phyloP scores from a whole-genome alignment of 192 early-diverging fungal genomes.

The Dimargaris xerosporica region DNA sequence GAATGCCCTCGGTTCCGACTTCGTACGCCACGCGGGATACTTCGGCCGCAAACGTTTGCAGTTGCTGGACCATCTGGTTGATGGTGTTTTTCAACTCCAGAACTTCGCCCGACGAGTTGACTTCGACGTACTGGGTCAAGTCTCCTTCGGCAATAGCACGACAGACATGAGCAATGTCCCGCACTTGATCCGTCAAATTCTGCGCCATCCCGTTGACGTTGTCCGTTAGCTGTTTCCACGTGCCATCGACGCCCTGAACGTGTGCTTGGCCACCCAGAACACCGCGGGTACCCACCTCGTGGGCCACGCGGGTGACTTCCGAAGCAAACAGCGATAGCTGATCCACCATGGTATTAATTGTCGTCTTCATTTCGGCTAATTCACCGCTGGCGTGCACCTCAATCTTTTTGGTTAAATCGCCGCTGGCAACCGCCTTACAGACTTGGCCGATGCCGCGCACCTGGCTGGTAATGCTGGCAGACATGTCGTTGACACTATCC shows the following conservation, averaged over 20 bases:
- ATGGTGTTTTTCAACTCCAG: conserved; percentile 50
- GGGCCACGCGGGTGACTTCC: conserved; percentile 38
- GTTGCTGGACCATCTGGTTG: conserved; percentile 55
- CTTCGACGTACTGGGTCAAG: conserved; percentile 42
- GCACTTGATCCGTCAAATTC: conserved; percentile 53
- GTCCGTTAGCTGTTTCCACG: conserved; percentile 48
- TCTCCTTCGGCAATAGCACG: conserved; percentile 50
- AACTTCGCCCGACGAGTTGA: conserved; percentile 52
- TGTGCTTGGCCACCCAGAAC: conserved; percentile 35
- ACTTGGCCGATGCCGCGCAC: conserved; percentile 44
- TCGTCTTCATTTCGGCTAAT: conserved; percentile 35
- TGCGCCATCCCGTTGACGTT: conserved; percentile 53
- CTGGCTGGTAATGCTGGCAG: conserved; percentile 36
- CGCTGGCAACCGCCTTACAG: conserved; percentile 38
- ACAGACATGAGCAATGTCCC: conserved; percentile 46
- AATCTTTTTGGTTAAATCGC: conserved; percentile 38
- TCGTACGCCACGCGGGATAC: conserved; percentile 58
- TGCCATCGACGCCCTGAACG: conserved; percentile 41
- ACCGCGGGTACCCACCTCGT: conserved; percentile 40
- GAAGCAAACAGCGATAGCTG: conserved; percentile 37
- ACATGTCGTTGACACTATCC: conserved; percentile 46
- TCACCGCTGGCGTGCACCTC: conserved; percentile 35
- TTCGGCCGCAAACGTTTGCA: conserved; percentile 37
- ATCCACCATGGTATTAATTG: conserved; percentile 43
- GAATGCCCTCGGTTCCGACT: conserved; percentile 48